phyloP scores from a whole-genome alignment of 1,284 basidiomycete species.

The Leccinum griseonigrum region DNA sequence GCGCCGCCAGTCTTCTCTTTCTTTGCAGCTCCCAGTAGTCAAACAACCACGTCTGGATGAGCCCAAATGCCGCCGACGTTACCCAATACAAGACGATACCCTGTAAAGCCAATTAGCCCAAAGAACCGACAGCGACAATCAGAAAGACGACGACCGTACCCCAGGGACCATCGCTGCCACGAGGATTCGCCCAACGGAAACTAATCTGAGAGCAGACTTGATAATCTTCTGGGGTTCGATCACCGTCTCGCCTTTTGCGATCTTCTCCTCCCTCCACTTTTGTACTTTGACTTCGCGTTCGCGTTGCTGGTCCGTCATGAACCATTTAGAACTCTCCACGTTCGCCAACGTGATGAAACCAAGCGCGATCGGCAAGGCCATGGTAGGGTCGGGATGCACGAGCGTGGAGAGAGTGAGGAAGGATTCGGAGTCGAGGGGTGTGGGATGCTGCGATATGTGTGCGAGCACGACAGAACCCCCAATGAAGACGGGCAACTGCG shows the following conservation, averaged over 20 bases:
- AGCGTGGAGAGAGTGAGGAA: constrained; percentile 73
- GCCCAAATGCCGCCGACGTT: constrained; percentile 76
- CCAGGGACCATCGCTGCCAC: constrained; percentile 78
- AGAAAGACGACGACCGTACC: constrained; percentile 42
- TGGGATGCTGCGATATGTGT: constrained; percentile 54
- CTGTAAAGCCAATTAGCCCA: constrained; percentile 38
- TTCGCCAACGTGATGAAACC: constrained; percentile 76
- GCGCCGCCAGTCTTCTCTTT: constrained; percentile 30
- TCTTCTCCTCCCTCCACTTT: constrained; percentile 44
- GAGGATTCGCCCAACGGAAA: constrained; percentile 72
- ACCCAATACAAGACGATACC: constrained; percentile 83
- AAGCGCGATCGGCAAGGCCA: constrained; percentile 65
- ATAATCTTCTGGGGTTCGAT: constrained; percentile 55
- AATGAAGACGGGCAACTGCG: constrained; percentile 75
- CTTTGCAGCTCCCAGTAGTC: constrained; percentile 59
- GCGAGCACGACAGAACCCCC: constrained; percentile 59
- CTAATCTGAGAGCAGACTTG: constrained; percentile 56
- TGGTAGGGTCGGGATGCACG: constrained; percentile 68
- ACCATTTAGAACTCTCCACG: constrained; percentile 73
- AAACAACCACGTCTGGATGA: constrained; percentile 76
- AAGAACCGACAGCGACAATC: not conserved
- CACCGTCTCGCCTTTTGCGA: constrained; percentile 42
- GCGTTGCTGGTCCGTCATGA: constrained; percentile 54
- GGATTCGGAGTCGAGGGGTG: constrained; percentile 68
- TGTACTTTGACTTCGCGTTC: constrained; percentile 39